Evolutionary conservation across 2,329 filamentous ascomycete genomes (phyloP), one percentile per base, ranked within the genome.

Genomic region (Emericellopsis atlantica): DNA sequence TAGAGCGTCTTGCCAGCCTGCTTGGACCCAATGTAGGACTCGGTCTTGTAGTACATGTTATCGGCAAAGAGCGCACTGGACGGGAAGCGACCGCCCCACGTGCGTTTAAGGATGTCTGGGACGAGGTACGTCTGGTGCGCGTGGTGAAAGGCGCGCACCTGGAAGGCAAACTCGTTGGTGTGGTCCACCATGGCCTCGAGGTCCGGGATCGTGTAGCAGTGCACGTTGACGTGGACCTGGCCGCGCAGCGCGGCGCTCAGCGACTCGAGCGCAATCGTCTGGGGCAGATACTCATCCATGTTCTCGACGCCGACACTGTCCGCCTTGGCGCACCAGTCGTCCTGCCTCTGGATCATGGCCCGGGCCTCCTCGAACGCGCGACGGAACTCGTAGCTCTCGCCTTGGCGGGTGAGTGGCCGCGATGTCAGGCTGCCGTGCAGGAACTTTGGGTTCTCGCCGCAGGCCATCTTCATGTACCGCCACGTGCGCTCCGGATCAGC

Each of bases 391-490:
- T 76, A 84, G 37, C 78, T 79, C 58, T 84, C 79, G 8, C 81
- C 81, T 51, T 84, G 61, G 2, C 81, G 65, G 3, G 36, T 39
- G 14, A 40, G 15, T 6, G 41, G 41, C 22, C 41, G 23, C 22
- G 36, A 29, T 4, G 41, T 40, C 6, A 18, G 36, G 45, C 74
- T 81, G 9, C 77, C 77, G 44, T 82, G 80, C 1, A 76, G 61
- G 1, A 67, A 60, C 60, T 82, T 82, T 2, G 79, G 64, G 49
- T 84, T 84, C 58, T 84, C 80, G 31, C 80, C 80, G 47, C 79
- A 84, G 0, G 81, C 81, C 79, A 84, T 84, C 61, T 85, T 84
- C 68, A 85, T 81, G 55, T 81, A 84, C 16, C 81, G 68, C 73
- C 78, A 81, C 44, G 64, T 73, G 18, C 67, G 65, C 34, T 80